Evolutionary conservation across 768 basidiomycete genomes (phyloP), one percentile per base, ranked within the genome.

Genomic region (Zangia roseola): DNA sequence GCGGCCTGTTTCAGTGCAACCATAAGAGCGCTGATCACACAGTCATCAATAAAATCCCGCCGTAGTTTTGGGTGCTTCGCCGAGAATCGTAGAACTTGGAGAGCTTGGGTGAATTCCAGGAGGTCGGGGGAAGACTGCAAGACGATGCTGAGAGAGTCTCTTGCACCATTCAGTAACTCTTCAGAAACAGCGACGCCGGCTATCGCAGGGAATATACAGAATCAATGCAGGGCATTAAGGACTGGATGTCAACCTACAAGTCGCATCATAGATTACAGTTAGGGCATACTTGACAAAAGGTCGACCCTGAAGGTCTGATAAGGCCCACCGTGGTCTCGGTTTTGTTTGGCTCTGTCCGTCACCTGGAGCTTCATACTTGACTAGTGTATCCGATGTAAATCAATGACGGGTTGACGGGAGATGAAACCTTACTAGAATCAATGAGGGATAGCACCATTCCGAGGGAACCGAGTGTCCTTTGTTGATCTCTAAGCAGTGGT

Each of bases 361-460:
- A 4, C 10, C 19, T 19, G 43, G 14, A n/a, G 35, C 49, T 54
- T 0, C 12, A 53, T 20, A 12, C 3, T 31, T 28, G 10, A 28
- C 10, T 28, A 23, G 24, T 2, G 6, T 9, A 9, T 40, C 4
- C 26, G 20, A 17, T 34, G 6, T 19, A 13, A 2, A 28, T 13
- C 17, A 16, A 16, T 3, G 37, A 33, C 4, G 2, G 6, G 9
- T n/a, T 2, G 23, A 45, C 4, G 10, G 8, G 44, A 5, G 25
- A 19, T 14, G 3, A 2, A 23, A 17, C 55, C 17, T 23, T n/a
- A n/a, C n/a, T 12, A 14, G 10, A 43, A 30, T 43, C 20, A 20
- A 57, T 38, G 35, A 55, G 36, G 30, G 40, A 40, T 10, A 57
- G n/a, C 17, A 57, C 36, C 9, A 37, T 40, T 10, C 42, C 40